Evolutionary conservation across 768 basidiomycete genomes (phyloP), one percentile per base, ranked within the genome.

Genomic region (Gyrodon lividus): DNA sequence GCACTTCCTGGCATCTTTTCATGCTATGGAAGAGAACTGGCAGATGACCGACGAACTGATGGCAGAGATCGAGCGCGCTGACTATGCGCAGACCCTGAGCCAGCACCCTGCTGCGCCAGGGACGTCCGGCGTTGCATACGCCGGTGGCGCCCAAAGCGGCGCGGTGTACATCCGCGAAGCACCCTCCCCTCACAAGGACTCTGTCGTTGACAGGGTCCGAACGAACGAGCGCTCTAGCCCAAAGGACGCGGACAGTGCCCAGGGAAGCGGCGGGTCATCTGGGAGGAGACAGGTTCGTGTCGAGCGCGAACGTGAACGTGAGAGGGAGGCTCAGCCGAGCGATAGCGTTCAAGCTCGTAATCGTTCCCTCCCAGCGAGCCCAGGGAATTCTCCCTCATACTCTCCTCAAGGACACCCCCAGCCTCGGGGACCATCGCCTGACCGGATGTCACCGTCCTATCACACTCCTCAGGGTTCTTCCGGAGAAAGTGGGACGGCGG

Each of bases 21-120:
- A 80, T 37, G 67, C 72, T 10, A 60, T 78, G 60, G 81, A 82
- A 33, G 82, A 81, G 37, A 75, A 75, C 35, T 86, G 81, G 77
- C 77, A 84, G 44, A 79, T 88, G 75, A 86, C 86, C 0, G 80
- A 81, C 31, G 83, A 87, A 56, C 74, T 87, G 24, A 72, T 87
- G 67, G 82, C 81, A 28, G 84, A 87, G 55, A 84, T 87, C 54
- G 87, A 89, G 61, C 78, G 81, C 38, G 83, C 82, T n/a, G 83
- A 87, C 66, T 68, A 80, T 55, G 80, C 83, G 49, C 83, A 83
- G 61, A 67, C 77, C 9, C 78, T 81, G 61, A 72, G 72, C 34
- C 76, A 77, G 56, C 70, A 69, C n/a, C 61, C 70, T 46, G 58
- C 72, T 41, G 60, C 69, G 59, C 60, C 64, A 61, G 57, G 69